phyloP scores from a whole-genome alignment of 257 asterid genomes.

The Fraxinus excelsior region DNA sequence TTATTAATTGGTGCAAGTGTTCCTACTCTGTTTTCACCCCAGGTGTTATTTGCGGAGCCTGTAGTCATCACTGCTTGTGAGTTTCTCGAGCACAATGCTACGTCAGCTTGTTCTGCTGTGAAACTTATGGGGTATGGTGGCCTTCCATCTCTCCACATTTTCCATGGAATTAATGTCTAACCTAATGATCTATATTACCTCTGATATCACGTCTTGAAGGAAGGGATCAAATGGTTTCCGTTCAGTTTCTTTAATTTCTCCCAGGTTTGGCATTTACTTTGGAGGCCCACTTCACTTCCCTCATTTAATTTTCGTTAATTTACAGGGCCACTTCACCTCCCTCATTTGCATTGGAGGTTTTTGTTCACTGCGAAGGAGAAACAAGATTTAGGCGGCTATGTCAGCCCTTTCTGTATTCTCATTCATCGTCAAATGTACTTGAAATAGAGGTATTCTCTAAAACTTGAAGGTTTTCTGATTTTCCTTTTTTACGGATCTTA shows the following conservation, averaged over 20 bases:
- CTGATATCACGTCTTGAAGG: not conserved
- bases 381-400: constrained; percentile 91
- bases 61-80: constrained; percentile 80
- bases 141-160: constrained; percentile 16
- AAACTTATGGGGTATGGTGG: constrained; percentile 76
- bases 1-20: constrained; percentile 15
- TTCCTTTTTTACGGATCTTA: not conserved
- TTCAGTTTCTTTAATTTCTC: not conserved
- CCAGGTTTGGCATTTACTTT: constrained; percentile 2
- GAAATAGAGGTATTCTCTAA: constrained; percentile 78
- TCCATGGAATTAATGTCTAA: constrained; percentile 10
- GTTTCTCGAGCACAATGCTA: constrained; percentile 88
- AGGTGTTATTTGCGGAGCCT: constrained; percentile 90
- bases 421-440: constrained; percentile 88
- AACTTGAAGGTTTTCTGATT: not conserved
- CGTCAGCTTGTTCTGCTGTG: constrained; percentile 74
- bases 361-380: constrained; percentile 94
- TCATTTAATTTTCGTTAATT: constrained; percentile 36
- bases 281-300: constrained; percentile 91
- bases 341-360: constrained; percentile 84
- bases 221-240: not conserved
- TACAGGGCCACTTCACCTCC: constrained; percentile 95
- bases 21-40: constrained; percentile 19
- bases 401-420: constrained; percentile 89
- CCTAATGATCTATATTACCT: constrained; percentile 1